Percentiles rank a stretch among this genome's conserved stretches.
Evolutionary conservation across 2,329 filamentous ascomycete species (phyloP).

Genomic region (Aspergillus sp.): DNA sequence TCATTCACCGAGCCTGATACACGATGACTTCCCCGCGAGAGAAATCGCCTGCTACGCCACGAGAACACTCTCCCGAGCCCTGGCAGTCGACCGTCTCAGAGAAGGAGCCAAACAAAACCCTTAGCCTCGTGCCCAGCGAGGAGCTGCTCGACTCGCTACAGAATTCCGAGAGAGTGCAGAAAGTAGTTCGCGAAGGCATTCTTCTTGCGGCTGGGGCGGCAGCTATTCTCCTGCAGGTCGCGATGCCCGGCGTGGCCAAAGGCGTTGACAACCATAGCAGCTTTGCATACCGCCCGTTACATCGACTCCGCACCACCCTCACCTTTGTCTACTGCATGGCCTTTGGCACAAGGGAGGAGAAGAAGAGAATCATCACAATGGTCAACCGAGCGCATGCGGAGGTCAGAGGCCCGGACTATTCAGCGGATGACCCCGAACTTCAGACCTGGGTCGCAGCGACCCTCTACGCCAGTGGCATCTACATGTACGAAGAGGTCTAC

Average conservation of each 20-base stretch:
- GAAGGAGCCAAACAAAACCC: not conserved
- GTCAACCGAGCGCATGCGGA: slow-evolving; percentile 33
- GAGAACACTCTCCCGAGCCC: not conserved
- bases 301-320: slow-evolving; percentile 39
- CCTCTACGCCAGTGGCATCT: slow-evolving; percentile 35
- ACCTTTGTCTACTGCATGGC: slow-evolving; percentile 41
- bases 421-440: slow-evolving; percentile 36
- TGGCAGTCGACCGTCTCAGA: not conserved
- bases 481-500: slow-evolving; percentile 36
- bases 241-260: slow-evolving; percentile 37
- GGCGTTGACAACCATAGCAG: slow-evolving; percentile 39
- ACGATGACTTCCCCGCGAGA: too few species aligned
- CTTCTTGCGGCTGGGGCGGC: slow-evolving; percentile 35
- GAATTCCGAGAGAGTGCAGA: slow-evolving; percentile 16
- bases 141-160: not conserved
- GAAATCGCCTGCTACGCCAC: not conserved
- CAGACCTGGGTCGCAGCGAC: slow-evolving; percentile 44
- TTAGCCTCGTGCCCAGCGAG: not conserved
- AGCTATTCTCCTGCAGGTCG: slow-evolving; percentile 41
- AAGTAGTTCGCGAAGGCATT: slow-evolving; percentile 34
- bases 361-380: slow-evolving; percentile 33
- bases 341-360: slow-evolving; percentile 33
- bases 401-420: slow-evolving; percentile 31
- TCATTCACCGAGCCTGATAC: too few species aligned
- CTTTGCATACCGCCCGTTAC: slow-evolving; percentile 34